Percentiles rank a stretch among this genome's conserved stretches.
These are phyloP conservation scores for Tolypocladium amazonense DNA, from an alignment of 2,329 filamentous ascomycete genomes.

Conservation along the genomic window DNA sequence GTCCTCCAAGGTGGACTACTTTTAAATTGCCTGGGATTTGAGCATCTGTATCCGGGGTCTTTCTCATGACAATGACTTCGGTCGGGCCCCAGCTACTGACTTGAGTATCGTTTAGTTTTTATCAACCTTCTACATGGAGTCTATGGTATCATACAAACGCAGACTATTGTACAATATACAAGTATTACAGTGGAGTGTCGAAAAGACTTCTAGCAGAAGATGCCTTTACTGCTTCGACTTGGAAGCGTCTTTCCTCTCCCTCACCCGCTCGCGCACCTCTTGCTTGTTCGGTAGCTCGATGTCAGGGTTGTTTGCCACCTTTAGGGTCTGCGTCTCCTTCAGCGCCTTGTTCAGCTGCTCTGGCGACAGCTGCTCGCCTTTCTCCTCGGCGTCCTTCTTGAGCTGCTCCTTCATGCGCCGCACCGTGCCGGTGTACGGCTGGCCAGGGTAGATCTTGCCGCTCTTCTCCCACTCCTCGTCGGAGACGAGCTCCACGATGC, in stretches of 20 bases:
- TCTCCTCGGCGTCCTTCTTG: conserved; percentile 21
- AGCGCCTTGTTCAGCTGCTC: conserved; percentile 17
- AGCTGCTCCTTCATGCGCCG: conserved; percentile 30
- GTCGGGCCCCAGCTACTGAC: too few relatives aligned
- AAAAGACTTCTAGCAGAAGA: background rate
- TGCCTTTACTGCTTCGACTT: background rate
- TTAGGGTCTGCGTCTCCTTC: conserved; percentile 13
- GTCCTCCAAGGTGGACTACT: background rate
- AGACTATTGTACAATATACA: background rate
- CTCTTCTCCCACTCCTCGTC: conserved; percentile 42
- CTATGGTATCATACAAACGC: background rate
- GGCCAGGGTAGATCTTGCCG: conserved; percentile 41
- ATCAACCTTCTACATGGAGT: background rate
- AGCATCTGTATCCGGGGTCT: background rate
- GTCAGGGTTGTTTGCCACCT: conserved; percentile 27
- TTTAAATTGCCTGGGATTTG: background rate
- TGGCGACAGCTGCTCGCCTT: conserved; percentile 15
- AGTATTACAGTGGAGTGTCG: background rate
- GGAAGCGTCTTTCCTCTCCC: conserved; percentile 3
- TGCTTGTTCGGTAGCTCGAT: conserved; percentile 28
- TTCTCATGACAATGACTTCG: background rate
- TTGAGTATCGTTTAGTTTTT: background rate
- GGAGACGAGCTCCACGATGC: conserved; percentile 47
- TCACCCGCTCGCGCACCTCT: conserved; percentile 17
- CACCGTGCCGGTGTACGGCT: conserved; percentile 37